Conservation (phyloP, 2,329 filamentous ascomycete species). For the Mollisiaceae sp. region DNA sequence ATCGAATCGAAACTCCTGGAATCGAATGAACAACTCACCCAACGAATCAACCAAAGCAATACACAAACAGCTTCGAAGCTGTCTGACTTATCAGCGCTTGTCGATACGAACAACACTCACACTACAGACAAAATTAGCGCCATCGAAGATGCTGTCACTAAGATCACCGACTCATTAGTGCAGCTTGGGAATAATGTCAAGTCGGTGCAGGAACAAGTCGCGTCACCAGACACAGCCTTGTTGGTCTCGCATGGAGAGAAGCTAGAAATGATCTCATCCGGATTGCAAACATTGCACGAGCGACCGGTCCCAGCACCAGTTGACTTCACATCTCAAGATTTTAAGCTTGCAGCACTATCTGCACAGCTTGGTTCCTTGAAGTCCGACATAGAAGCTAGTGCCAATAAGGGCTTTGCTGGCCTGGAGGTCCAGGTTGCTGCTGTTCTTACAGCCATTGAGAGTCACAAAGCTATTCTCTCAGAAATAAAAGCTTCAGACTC, state of each 20-base stretch:
- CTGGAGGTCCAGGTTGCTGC: constrained; percentile 28
- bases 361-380: constrained; percentile 33
- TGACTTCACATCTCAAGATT: constrained; percentile 27
- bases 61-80: constrained; percentile 34
- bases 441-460: constrained; percentile 33
- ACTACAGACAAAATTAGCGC: constrained; percentile 35
- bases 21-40: constrained; percentile 35
- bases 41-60: constrained; percentile 33
- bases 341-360: constrained; percentile 31
- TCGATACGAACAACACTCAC: constrained; percentile 31
- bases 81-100: constrained; percentile 31
- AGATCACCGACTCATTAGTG: constrained; percentile 36
- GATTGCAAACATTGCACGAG: constrained; percentile 29
- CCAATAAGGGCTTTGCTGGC: constrained; percentile 27
- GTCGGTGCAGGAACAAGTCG: constrained; percentile 34
- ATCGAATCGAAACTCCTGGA: constrained; percentile 35
- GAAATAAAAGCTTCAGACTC: constrained; percentile 39
- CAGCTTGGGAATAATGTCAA: constrained; percentile 36
- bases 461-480: constrained; percentile 32
- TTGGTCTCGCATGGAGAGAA: constrained; percentile 35
- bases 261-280: constrained; percentile 35
- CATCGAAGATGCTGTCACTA: constrained; percentile 36
- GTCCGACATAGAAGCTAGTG: constrained; percentile 28
- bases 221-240: constrained; percentile 35
- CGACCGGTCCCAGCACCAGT: constrained; percentile 24